Conservation (phyloP, 1,139 yeast species). For the Kazachstania sp. region DNA sequence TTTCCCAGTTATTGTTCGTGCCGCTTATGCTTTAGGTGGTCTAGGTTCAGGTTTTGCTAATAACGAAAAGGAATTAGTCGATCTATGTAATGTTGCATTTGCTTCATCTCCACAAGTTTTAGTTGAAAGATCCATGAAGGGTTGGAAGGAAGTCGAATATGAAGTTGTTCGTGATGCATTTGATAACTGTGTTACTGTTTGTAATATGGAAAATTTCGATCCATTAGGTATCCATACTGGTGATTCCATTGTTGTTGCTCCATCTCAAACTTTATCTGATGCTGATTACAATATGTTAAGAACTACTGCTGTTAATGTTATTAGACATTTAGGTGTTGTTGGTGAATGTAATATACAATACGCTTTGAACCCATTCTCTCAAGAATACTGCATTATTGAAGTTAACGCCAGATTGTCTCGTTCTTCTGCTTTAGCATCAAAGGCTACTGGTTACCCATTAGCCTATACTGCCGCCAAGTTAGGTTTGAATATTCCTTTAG, state of each 20-base stretch:
- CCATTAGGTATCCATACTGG: conserved; percentile 99
- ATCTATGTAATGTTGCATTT: conserved; percentile 82
- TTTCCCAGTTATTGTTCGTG: conserved; percentile 94
- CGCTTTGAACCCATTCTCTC: conserved; percentile 88
- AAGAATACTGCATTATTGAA: conserved; percentile 95
- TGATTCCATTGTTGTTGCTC: conserved; percentile 98
- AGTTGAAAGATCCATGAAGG: conserved; percentile 95
- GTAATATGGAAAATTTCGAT: conserved; percentile 99
- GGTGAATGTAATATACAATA: conserved; percentile 99
- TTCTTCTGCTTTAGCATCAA: conserved; percentile 96
- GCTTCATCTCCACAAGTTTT: conserved; percentile 94
- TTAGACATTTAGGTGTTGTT: conserved; percentile 96
- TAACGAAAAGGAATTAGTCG: conserved; percentile 73
- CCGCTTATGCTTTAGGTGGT: conserved; percentile 97
- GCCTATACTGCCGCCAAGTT: conserved; percentile 98
- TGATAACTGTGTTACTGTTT: conserved; percentile 96
- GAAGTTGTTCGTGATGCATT: conserved; percentile 97
- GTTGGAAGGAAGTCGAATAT: conserved; percentile 98
- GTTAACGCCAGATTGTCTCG: conserved; percentile 97
- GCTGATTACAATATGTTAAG: conserved; percentile 98
- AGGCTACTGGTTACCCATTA: conserved; percentile 97
- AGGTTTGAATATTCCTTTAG: conserved; percentile 87
- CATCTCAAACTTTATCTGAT: conserved; percentile 93
- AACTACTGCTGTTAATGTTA: conserved; percentile 94
- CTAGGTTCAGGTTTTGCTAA: conserved; percentile 98